Evolutionary conservation across 768 basidiomycete genomes (phyloP).

Genomic region (Hygrophoropsis aurantiaca): DNA sequence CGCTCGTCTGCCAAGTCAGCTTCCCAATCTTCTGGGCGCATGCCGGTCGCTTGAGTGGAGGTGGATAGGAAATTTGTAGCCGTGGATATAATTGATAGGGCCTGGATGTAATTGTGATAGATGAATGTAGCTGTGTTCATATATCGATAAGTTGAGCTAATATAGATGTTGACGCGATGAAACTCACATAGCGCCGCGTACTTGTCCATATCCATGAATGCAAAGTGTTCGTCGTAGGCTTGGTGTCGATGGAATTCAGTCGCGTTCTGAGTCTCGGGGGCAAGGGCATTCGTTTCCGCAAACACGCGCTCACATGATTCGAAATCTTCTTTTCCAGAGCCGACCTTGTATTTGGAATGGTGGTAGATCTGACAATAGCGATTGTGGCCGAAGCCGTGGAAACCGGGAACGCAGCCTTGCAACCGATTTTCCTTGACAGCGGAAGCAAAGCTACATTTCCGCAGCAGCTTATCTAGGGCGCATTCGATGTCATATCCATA

Average conservation of each 20-base stretch:
- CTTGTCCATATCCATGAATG: too few relatives aligned
- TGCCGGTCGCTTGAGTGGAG: too few relatives aligned
- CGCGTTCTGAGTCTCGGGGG: not conserved
- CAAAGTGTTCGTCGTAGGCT: not conserved
- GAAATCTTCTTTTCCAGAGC: too few relatives aligned
- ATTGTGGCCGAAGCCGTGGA: constrained; percentile 24
- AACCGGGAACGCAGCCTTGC: constrained; percentile 18
- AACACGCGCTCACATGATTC: not conserved
- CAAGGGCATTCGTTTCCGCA: not conserved
- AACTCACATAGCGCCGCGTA: not conserved
- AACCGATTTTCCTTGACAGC: not conserved
- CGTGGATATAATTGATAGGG: not conserved
- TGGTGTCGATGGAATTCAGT: not conserved
- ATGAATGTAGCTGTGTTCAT: not conserved
- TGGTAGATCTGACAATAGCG: not conserved
- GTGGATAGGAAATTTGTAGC: not conserved
- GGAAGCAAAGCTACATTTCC: constrained; percentile 11
- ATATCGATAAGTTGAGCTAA: too few relatives aligned
- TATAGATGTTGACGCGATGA: not conserved
- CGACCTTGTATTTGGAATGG: constrained; percentile 11
- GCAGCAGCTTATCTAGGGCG: constrained; percentile 16
- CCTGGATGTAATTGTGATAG: not conserved
- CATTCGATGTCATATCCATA: constrained; percentile 30
- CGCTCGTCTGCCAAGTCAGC: not conserved
- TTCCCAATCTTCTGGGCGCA: not conserved